Conservation (phyloP, 768 basidiomycete genomes). For the Lactarius akahatsu region DNA sequence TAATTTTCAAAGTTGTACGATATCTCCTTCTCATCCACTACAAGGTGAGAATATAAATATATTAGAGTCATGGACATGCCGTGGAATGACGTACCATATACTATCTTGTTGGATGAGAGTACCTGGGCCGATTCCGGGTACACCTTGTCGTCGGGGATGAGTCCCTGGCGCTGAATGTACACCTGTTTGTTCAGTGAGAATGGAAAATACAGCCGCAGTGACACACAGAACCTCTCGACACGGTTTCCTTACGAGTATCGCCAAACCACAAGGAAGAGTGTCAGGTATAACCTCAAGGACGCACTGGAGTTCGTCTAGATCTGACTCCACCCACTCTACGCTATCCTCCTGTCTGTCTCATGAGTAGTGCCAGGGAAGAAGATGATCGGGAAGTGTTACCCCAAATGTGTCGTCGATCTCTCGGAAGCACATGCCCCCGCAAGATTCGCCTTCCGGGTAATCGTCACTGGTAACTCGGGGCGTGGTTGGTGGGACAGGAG, state of each 20-base stretch:
- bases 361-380: background rate
- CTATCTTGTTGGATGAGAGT: background rate
- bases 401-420: slow-evolving; percentile 8
- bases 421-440: slow-evolving; percentile 14
- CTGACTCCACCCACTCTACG: slow-evolving; percentile 15
- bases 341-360: background rate
- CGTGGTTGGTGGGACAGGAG: slow-evolving; percentile 1
- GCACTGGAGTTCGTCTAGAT: slow-evolving; percentile 20
- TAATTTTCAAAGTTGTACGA: background rate
- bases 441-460: slow-evolving; percentile 14
- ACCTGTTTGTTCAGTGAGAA: slow-evolving; percentile 7
- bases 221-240: slow-evolving; percentile 21
- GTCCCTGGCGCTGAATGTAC: slow-evolving; percentile 18
- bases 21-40: background rate
- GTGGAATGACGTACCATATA: slow-evolving; percentile 3
- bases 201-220: background rate
- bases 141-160: slow-evolving; percentile 15
- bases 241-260: slow-evolving; percentile 24
- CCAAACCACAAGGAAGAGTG: slow-evolving; percentile 25
- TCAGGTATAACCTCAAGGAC: slow-evolving; percentile 27
- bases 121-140: slow-evolving; percentile 5
- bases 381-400: background rate
- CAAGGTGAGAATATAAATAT: background rate
- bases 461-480: slow-evolving; percentile 15
- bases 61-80: background rate